Conservation (phyloP, 257 asterid species). For the Verbena officinalis region DNA sequence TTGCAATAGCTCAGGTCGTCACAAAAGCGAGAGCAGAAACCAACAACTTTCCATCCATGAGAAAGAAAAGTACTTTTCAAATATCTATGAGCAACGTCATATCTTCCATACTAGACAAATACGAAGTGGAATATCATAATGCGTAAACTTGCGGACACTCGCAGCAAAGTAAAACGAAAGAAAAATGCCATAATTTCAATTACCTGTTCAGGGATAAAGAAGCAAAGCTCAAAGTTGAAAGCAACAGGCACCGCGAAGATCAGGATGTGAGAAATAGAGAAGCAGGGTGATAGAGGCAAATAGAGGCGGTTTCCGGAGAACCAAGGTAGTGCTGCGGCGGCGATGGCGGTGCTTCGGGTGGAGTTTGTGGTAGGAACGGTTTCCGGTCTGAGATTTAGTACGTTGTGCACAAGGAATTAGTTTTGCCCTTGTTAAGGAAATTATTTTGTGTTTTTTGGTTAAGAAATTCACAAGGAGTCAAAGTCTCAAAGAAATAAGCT, state of each 20-base stretch:
- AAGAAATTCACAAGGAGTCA: not conserved
- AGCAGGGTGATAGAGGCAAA: not conserved
- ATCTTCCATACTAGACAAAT: too few species aligned
- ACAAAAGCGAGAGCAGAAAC: too few species aligned
- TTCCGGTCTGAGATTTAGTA: not conserved
- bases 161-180: not conserved
- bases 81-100: too few species aligned
- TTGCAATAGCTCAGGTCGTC: too few species aligned
- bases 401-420: not conserved
- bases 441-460: not conserved
- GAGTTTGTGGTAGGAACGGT: not conserved
- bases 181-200: not conserved
- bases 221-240: not conserved
- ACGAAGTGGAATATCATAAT: too few species aligned
- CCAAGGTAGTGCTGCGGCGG: not conserved
- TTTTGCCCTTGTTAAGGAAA: not conserved
- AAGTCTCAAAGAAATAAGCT: not conserved
- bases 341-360: not conserved
- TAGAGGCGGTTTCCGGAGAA: not conserved
- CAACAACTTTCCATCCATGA: too few species aligned
- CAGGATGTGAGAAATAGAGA: not conserved
- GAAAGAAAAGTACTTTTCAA: too few species aligned
- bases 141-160: not conserved
- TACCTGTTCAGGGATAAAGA: not conserved
- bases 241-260: not conserved